Conservation (phyloP, 192 early-diverging fungal genomes). For the Tieghemiomyces parasiticus region DNA sequence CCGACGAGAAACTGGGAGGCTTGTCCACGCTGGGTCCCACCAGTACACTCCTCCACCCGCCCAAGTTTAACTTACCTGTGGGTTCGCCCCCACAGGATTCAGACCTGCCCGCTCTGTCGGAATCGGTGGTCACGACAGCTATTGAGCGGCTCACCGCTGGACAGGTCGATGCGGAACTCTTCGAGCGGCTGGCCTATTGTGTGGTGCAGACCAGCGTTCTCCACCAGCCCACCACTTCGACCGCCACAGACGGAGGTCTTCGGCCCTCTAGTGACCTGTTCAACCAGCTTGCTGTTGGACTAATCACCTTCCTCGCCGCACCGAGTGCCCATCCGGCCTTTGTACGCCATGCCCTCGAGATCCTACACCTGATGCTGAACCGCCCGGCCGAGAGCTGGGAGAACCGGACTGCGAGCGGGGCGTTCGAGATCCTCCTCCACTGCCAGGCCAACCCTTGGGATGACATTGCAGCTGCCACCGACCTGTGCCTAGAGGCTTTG, state of each 20-base stretch:
- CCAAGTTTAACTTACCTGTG: background rate
- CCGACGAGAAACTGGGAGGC: background rate
- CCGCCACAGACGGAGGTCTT: too few species aligned
- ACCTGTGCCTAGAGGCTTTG: background rate
- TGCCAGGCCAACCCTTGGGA: background rate
- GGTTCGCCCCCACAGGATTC: background rate
- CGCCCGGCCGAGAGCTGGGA: background rate
- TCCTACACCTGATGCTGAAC: background rate
- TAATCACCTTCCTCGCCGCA: background rate
- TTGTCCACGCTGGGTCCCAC: background rate
- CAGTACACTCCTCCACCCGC: background rate
- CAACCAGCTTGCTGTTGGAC: background rate
- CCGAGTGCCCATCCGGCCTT: background rate
- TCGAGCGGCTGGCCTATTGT: background rate
- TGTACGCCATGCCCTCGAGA: background rate
- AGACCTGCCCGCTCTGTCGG: background rate
- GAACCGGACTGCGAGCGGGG: background rate
- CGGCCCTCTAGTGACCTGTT: background rate
- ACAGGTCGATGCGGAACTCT: background rate
- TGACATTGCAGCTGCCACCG: background rate
- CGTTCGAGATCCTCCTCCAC: background rate
- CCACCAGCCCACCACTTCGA: background rate
- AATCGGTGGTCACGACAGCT: background rate
- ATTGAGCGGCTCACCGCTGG: background rate
- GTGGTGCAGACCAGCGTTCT: background rate